Conservation (phyloP, 2,329 filamentous ascomycete genomes). For the Erysiphe pulchra region DNA sequence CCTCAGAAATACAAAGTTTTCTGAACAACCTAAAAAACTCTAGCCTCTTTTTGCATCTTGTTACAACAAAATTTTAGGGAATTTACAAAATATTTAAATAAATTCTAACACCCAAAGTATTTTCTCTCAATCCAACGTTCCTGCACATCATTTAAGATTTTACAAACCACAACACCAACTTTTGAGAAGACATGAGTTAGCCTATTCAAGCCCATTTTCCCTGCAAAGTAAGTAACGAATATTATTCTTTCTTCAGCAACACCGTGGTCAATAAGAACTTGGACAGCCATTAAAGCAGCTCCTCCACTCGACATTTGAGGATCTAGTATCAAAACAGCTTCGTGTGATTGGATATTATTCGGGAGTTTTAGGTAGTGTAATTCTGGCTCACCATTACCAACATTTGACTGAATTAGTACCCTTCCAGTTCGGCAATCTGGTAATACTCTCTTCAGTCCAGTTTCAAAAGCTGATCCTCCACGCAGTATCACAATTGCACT, state of each 20-base stretch:
- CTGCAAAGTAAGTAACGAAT: conserved; percentile 79
- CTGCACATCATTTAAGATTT: conserved; percentile 58
- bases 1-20: too few relatives aligned
- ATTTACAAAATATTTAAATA: too few relatives aligned
- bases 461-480: conserved; percentile 71
- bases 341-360: conserved; percentile 43
- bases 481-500: conserved; percentile 75
- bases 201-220: conserved; percentile 58
- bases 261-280: conserved; percentile 85
- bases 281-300: conserved; percentile 70
- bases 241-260: conserved; percentile 66
- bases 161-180: conserved; percentile 65
- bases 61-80: too few relatives aligned
- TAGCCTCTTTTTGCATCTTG: too few relatives aligned
- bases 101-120: conserved; percentile 4
- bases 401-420: conserved; percentile 72
- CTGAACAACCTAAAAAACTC: too few relatives aligned
- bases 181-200: conserved; percentile 73
- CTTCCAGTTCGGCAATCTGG: conserved; percentile 80
- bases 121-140: conserved; percentile 22
- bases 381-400: conserved; percentile 68
- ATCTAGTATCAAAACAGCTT: conserved; percentile 67
- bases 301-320: conserved; percentile 89
- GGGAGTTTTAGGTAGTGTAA: conserved; percentile 72
- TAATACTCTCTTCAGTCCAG: conserved; percentile 67